Evolutionary conservation across 2,329 filamentous ascomycete species (phyloP).

Genomic region (Colletotrichum sp.): DNA sequence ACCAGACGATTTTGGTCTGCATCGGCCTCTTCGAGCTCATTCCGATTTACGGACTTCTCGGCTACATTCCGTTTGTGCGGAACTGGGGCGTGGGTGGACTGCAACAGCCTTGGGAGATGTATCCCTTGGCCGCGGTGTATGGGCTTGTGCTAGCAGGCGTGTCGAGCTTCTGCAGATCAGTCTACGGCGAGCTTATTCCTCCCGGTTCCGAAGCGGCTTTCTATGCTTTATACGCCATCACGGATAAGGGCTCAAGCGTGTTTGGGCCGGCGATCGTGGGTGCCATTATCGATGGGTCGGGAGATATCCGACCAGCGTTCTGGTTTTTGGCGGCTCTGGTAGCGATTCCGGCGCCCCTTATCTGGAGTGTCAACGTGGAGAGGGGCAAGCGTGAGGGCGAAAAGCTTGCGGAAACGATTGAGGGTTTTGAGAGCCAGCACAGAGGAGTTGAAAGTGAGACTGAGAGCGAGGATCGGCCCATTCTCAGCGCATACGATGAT

Average conservation of each 20-base stretch:
- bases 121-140: constrained; percentile 86
- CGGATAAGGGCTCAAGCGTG: constrained; percentile 92
- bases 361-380: constrained; percentile 85
- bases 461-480: constrained; percentile 36
- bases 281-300: constrained; percentile 83
- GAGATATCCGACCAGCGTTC: constrained; percentile 85
- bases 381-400: constrained; percentile 73
- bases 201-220: constrained; percentile 95
- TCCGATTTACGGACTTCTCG: constrained; percentile 86
- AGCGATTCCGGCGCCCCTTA: constrained; percentile 80
- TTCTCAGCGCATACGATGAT: constrained; percentile 38
- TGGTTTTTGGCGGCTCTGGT: constrained; percentile 90
- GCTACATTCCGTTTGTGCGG: constrained; percentile 82
- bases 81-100: constrained; percentile 79
- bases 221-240: constrained; percentile 95
- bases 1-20: constrained; percentile 91
- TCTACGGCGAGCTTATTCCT: constrained; percentile 93
- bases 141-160: constrained; percentile 94
- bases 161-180: constrained; percentile 86
- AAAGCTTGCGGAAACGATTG: constrained; percentile 64
- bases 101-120: constrained; percentile 98
- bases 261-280: constrained; percentile 96
- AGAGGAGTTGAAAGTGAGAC: constrained; percentile 22
- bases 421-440: constrained; percentile 44
- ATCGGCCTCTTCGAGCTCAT: constrained; percentile 92